Conservation (phyloP, 148 eudicot genomes). For the Fagopyrum esculentum region DNA sequence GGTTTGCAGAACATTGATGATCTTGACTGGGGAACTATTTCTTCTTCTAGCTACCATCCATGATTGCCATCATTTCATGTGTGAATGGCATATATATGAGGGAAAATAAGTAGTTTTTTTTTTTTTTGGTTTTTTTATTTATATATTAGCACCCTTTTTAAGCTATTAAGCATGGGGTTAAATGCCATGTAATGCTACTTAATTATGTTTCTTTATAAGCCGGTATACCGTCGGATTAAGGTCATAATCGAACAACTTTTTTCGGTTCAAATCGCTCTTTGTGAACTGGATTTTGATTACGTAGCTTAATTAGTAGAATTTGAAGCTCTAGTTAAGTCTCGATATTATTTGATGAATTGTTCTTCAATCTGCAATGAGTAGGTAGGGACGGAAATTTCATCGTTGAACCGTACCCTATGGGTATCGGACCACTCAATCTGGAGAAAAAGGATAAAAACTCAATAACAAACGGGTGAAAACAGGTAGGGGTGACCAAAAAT, state of each 20-base stretch:
- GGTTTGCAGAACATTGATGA: constrained; percentile 7
- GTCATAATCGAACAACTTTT: neutral
- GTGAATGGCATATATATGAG: neutral
- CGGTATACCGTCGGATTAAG: neutral
- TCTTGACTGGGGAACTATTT: constrained; percentile 9
- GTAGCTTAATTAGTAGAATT: neutral
- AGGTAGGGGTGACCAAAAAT: no score
- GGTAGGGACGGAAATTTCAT: no score
- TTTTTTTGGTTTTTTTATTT: no score
- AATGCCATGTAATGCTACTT: neutral
- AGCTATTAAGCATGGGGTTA: neutral
- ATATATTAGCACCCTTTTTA: neutral
- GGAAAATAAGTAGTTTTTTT: neutral
- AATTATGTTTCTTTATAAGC: neutral
- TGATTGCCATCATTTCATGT: constrained; percentile 8
- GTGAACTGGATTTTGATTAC: no score
- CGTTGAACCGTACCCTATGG: no score
- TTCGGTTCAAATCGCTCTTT: neutral
- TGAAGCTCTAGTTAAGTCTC: neutral
- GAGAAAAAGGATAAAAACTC: no score
- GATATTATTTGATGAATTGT: no score
- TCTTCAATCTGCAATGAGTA: no score
- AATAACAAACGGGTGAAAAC: no score
- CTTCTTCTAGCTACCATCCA: neutral
- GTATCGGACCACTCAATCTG: no score